A percentile compares a stretch with the other conserved stretches of the same genome.
Evolutionary conservation across 495 filamentous ascomycete genomes (phyloP).

Genomic region (Haplographium delicatum): DNA sequence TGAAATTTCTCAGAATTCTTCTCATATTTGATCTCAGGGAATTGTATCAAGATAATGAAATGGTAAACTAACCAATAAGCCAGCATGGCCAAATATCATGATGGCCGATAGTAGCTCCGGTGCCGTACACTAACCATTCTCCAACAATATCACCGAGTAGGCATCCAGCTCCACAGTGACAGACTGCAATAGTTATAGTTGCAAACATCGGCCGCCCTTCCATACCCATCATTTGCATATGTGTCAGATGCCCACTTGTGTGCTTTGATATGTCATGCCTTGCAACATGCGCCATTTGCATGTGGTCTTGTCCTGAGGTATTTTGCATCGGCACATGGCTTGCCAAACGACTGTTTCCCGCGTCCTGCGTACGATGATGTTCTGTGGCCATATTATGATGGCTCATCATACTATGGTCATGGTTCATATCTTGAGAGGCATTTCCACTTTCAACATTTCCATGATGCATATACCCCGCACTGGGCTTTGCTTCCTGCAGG

Average conservation of each 20-base stretch:
- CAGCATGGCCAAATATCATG: slow-evolving; percentile 9
- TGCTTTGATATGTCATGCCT: slow-evolving; percentile 9
- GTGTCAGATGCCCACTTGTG: too few species aligned
- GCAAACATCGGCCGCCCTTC: slow-evolving; percentile 26
- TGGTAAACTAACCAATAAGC: slow-evolving; percentile 11
- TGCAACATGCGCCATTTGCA: neutral
- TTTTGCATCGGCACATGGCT: too few species aligned
- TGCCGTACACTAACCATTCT: slow-evolving; percentile 33
- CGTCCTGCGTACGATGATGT: too few species aligned
- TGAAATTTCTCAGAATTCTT: neutral
- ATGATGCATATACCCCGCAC: too few species aligned
- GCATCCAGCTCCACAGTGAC: slow-evolving; percentile 30
- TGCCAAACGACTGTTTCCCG: too few species aligned
- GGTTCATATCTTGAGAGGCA: too few species aligned
- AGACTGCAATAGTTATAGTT: slow-evolving; percentile 25
- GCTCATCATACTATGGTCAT: too few species aligned
- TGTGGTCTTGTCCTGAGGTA: too few species aligned
- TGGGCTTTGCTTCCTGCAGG: too few species aligned
- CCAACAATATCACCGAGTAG: slow-evolving; percentile 30
- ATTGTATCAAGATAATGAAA: neutral
- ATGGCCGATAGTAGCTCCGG: slow-evolving; percentile 19
- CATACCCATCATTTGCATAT: neutral
- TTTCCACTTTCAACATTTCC: too few species aligned
- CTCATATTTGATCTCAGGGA: neutral
- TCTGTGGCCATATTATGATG: too few species aligned